Evolutionary conservation across 768 basidiomycete genomes (phyloP), one percentile per base, ranked within the genome.

Genomic region (Phanerochaete sordida): DNA sequence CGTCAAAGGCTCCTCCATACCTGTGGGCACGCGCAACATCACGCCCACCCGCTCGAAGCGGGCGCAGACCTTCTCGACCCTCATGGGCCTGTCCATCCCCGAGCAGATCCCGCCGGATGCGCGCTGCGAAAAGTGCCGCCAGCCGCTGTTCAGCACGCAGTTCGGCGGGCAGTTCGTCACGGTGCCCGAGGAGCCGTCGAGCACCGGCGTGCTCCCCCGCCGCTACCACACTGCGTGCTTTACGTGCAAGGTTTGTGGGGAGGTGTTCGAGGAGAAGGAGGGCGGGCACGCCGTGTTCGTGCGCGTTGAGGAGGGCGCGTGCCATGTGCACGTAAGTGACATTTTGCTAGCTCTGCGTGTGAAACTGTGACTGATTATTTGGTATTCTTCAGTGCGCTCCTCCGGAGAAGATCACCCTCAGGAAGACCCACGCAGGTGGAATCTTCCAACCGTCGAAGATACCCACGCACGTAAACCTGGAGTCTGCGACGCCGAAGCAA

Each of bases 211-310:
- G 19, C 73, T 75, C 24, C 79, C 84, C n/a, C 80, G 81, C 69
- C 78, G 80, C 23, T 93, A 89, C 66, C 91, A 94, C 64, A 77
- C 82, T 2, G 80, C 84, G 45, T 94, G 91, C 69, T 93, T 94
- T 72, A 83, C 80, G 55, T 94, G 91, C 66, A 75, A 71, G 23
- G 74, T 87, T 23, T 94, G 91, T 65, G 75, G 83, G 46, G 79
- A 81, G 19, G 68, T 77, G 9, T 91, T 94, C 65, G 82, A 81
- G 62, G 88, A 88, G 68, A 76, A 75, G 35, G 74, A 74, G 51
- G 80, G 77, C 23, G 88, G 88, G 1, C 82, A 86, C 62, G 84
- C 89, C 9, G 76, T 84, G n/a, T 93, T 90, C 72, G 85, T 90
- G 23, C 80, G 84, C 56, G 81, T 81, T 15, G 79, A 81, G 21